Conservation (phyloP, 371 early-diverging fungal species). For the Polyrhizophydium stewartii region DNA sequence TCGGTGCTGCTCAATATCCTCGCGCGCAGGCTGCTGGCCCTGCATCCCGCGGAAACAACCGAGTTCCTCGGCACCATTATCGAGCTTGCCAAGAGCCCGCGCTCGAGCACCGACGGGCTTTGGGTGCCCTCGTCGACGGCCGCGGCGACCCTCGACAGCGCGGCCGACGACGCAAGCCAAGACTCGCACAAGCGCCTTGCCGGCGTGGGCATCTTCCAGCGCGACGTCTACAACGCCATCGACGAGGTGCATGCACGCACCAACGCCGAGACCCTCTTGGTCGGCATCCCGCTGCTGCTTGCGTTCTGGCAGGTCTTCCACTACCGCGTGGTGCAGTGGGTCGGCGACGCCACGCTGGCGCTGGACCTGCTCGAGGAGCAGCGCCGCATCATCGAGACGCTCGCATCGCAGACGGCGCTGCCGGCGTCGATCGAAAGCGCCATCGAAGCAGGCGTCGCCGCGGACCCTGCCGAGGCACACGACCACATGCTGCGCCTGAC, state of each 20-base stretch:
- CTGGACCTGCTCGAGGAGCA: slow-evolving; percentile 36
- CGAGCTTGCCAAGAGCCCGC: neutral
- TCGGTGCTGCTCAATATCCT: slow-evolving; percentile 43
- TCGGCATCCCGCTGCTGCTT: slow-evolving; percentile 44
- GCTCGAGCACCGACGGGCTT: neutral
- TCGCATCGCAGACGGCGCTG: too few species aligned
- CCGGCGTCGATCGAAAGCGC: too few species aligned
- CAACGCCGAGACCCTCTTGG: slow-evolving; percentile 20
- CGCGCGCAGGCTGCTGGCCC: slow-evolving; percentile 26
- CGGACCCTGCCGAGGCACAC: neutral
- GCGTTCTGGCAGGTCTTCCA: slow-evolving; percentile 54
- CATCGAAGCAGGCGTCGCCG: slow-evolving; percentile 10
- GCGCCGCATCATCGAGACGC: slow-evolving; percentile 29
- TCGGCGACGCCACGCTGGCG: slow-evolving; percentile 33
- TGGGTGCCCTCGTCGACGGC: too few species aligned
- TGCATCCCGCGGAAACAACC: slow-evolving; percentile 31
- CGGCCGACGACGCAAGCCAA: neutral
- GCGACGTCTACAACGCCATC: slow-evolving; percentile 10
- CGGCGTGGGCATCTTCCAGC: slow-evolving; percentile 5
- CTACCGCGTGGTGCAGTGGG: slow-evolving; percentile 42
- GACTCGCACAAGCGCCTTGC: neutral
- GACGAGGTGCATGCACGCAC: slow-evolving; percentile 2
- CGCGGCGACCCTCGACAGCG: too few species aligned
- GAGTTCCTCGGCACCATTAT: slow-evolving; percentile 17
- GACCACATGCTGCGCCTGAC: neutral